Evolutionary conservation across 176 grass and related monocot species (phyloP).

Genomic region (Zoysia japonica): DNA sequence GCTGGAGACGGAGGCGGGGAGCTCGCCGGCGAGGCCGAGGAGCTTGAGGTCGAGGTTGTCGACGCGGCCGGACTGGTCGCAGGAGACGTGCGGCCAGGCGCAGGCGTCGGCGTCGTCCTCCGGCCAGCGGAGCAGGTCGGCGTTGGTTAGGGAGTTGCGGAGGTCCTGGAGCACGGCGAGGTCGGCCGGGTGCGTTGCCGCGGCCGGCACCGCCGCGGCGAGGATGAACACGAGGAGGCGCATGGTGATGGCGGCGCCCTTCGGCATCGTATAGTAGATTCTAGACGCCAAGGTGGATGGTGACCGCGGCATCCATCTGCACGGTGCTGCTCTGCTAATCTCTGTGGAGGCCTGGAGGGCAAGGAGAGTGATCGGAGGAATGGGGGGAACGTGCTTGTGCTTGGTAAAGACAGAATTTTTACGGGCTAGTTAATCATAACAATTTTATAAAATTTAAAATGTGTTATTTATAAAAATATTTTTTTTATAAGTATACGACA

Average conservation of each 20-base stretch:
- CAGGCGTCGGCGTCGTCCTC: slow-evolving; percentile 48
- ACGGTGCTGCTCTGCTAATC: too few species aligned
- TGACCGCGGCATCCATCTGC: neutral
- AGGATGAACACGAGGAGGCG: neutral
- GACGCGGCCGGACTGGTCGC: slow-evolving; percentile 59
- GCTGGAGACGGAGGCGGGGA: slow-evolving; percentile 38
- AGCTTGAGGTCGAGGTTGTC: slow-evolving; percentile 75
- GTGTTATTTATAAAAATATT: too few species aligned
- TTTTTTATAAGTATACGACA: too few species aligned
- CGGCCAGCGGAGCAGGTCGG: slow-evolving; percentile 55
- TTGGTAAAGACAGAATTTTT: too few species aligned
- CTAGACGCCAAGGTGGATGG: neutral
- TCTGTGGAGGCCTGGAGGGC: too few species aligned
- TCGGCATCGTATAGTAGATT: too few species aligned
- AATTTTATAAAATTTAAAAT: too few species aligned
- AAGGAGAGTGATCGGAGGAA: too few species aligned
- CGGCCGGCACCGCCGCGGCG: neutral
- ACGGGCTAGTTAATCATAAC: too few species aligned
- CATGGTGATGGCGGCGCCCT: neutral
- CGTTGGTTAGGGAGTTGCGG: slow-evolving; percentile 52
- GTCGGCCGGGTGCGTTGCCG: slow-evolving; percentile 52
- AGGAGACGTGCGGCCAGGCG: slow-evolving; percentile 69
- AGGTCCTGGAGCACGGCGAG: slow-evolving; percentile 55
- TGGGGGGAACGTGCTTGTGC: too few species aligned
- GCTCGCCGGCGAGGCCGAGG: slow-evolving; percentile 34